Conservation (phyloP, 192 early-diverging fungal species). For the Radiomyces spectabilis region DNA sequence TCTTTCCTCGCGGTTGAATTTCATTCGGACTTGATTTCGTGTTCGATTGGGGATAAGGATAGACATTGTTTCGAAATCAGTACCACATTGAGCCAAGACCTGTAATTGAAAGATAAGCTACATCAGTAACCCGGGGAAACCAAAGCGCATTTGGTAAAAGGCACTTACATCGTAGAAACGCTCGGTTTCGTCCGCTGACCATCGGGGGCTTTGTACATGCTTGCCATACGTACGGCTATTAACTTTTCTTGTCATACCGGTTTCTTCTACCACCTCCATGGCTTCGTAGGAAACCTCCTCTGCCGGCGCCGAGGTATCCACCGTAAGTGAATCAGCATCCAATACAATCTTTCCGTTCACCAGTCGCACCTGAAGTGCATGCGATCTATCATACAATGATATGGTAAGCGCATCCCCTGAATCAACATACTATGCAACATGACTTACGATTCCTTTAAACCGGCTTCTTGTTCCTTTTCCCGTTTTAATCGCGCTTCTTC, state of each 20-base stretch:
- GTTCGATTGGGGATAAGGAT: slow-evolving; percentile 13
- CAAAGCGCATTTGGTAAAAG: too few relatives aligned
- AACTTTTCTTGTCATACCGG: neutral
- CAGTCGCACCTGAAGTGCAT: slow-evolving; percentile 1
- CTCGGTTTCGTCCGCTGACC: neutral
- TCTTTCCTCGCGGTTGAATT: slow-evolving; percentile 23
- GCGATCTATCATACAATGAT: neutral
- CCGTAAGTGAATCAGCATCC: neutral
- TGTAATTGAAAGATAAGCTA: neutral
- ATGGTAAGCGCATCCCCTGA: too few relatives aligned
- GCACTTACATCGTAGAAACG: neutral
- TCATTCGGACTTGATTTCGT: slow-evolving; percentile 19
- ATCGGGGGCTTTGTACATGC: neutral
- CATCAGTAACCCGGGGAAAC: neutral
- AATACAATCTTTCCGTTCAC: slow-evolving; percentile 1
- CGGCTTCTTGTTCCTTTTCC: neutral
- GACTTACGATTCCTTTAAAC: neutral
- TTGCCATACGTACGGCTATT: neutral
- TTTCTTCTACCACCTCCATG: slow-evolving; percentile 5
- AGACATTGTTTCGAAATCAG: slow-evolving; percentile 31
- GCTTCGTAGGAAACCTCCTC: neutral
- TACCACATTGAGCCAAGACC: slow-evolving; percentile 25
- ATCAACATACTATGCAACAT: too few relatives aligned
- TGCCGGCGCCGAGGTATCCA: neutral
- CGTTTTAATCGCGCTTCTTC: neutral